Percentiles rank a stretch among this genome's conserved stretches.
These are phyloP conservation scores for Spirogloea muscicola DNA, from an alignment of 139 green algal species.

Conservation along the genomic window DNA sequence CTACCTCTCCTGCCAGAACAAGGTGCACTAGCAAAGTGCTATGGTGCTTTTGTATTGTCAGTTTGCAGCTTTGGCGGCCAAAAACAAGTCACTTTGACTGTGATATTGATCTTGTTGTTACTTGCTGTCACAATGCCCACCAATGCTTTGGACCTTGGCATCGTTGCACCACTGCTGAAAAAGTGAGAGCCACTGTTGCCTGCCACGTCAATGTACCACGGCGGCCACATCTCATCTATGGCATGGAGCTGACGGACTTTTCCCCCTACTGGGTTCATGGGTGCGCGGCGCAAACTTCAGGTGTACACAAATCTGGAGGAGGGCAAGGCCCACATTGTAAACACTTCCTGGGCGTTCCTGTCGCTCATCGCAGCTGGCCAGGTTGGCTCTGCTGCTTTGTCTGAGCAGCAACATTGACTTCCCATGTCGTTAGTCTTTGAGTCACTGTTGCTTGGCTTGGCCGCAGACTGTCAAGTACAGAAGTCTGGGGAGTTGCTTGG, in stretches of 20 bases:
- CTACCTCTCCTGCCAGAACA: slow-evolving; percentile 95
- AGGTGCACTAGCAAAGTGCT: slow-evolving; percentile 55
- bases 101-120: too few relatives aligned
- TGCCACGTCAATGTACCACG: neutral
- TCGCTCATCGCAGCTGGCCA: slow-evolving; percentile 66
- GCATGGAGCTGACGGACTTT: neutral
- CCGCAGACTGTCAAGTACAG: neutral
- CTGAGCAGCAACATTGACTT: neutral
- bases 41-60: neutral
- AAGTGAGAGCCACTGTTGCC: neutral
- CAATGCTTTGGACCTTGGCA: neutral
- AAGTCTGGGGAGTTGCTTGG: neutral
- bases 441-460: neutral
- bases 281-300: neutral
- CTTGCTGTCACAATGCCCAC: too few relatives aligned
- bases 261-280: neutral
- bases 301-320: slow-evolving; percentile 82
- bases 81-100: neutral
- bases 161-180: neutral
- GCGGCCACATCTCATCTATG: neutral
- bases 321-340: slow-evolving; percentile 78
- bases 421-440: neutral
- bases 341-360: slow-evolving; percentile 94
- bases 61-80: neutral
- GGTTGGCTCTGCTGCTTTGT: slow-evolving; percentile 2